Percentiles rank a stretch among this genome's conserved stretches.
Evolutionary conservation across 257 asterid species (phyloP).

Genomic region (Nicotiana obtusifolia): DNA sequence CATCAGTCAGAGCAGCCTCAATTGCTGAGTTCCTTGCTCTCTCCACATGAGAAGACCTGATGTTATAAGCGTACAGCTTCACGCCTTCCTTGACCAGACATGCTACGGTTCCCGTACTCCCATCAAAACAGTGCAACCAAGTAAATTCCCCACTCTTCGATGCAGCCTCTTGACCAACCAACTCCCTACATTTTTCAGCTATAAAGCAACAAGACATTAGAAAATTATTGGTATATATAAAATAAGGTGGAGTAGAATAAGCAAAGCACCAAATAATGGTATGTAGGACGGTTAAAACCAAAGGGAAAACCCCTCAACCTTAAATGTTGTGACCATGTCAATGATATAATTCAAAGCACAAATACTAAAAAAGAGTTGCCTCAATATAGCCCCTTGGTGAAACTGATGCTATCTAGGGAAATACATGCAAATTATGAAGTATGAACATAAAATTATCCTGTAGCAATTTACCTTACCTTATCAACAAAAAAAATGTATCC

Average conservation of each 20-base stretch:
- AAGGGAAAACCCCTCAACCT: not conserved
- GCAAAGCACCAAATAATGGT: constrained; percentile 5
- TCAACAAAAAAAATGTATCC: not conserved
- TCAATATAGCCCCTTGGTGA: not conserved
- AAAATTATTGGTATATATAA: not conserved
- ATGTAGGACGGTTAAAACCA: not conserved
- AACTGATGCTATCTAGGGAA: not conserved
- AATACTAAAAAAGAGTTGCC: not conserved
- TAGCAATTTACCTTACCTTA: not conserved
- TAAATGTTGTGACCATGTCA: not conserved
- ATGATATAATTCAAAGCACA: not conserved
- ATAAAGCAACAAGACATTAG: constrained; percentile 19
- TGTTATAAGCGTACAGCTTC: constrained; percentile 67
- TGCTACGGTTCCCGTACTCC: constrained; percentile 74
- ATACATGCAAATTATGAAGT: not conserved
- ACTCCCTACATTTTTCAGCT: constrained; percentile 83
- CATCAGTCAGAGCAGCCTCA: constrained; percentile 69
- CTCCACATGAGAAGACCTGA: constrained; percentile 68
- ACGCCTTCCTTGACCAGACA: constrained; percentile 84
- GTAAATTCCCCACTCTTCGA: constrained; percentile 87
- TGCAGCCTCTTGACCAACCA: constrained; percentile 84
- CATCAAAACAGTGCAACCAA: constrained; percentile 70
- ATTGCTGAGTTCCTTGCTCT: constrained; percentile 62
- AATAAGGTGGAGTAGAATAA: not conserved
- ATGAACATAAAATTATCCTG: not conserved